A percentile compares a stretch with the other conserved stretches of the same genome.
Evolutionary conservation across 2,329 filamentous ascomycete genomes (phyloP).

Genomic region (Cryoendolithus antarcticus): DNA sequence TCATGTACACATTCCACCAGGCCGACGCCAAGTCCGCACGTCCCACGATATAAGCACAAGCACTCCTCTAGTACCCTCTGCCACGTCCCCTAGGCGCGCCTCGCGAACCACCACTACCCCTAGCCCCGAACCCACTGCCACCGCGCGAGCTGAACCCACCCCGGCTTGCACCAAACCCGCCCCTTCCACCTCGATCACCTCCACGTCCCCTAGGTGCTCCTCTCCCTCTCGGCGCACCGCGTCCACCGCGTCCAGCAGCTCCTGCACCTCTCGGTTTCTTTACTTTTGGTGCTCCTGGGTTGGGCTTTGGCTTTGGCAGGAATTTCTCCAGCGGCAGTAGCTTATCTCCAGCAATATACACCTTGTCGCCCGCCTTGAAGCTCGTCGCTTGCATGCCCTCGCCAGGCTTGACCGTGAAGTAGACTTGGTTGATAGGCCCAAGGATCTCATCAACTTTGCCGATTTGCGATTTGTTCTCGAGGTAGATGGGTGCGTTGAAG

Average conservation of each 20-base stretch:
- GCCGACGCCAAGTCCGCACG: no score
- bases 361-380: slow-evolving; percentile 94
- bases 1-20: no score
- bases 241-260: slow-evolving; percentile 26
- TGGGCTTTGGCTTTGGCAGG: slow-evolving; percentile 80
- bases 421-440: slow-evolving; percentile 93
- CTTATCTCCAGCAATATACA: slow-evolving; percentile 92
- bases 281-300: slow-evolving; percentile 51
- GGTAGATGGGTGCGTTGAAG: slow-evolving; percentile 98
- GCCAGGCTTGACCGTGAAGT: slow-evolving; percentile 94
- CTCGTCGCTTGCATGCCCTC: slow-evolving; percentile 90
- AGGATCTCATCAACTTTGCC: slow-evolving; percentile 98
- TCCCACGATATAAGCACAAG: neutral
- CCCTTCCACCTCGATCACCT: slow-evolving; percentile 40
- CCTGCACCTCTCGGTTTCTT: slow-evolving; percentile 55
- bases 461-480: slow-evolving; percentile 85
- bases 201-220: slow-evolving; percentile 34
- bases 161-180: slow-evolving; percentile 32
- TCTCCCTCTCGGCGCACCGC: slow-evolving; percentile 43
- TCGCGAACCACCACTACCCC: slow-evolving; percentile 19
- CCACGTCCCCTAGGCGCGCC: slow-evolving; percentile 22
- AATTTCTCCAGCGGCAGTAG: slow-evolving; percentile 91
- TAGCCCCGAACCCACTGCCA: slow-evolving; percentile 32
- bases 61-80: slow-evolving; percentile 21
- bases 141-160: slow-evolving; percentile 42